Evolutionary conservation across 192 early-diverging fungal genomes (phyloP).

Genomic region (Entomortierella chlamydospora): DNA sequence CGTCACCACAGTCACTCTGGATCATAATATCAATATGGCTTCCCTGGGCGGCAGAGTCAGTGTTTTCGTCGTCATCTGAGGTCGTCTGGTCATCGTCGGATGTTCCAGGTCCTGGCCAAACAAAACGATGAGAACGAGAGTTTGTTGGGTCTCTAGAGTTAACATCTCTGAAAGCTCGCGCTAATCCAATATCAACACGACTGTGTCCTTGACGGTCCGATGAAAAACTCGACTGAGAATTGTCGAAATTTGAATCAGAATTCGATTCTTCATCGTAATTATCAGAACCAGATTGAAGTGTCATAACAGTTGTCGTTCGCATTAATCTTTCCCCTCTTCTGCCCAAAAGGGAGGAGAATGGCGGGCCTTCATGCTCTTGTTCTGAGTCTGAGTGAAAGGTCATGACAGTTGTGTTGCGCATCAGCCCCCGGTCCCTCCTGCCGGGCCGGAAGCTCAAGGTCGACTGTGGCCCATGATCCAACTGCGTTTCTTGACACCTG

Average conservation of each 20-base stretch:
- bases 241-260: conserved; percentile 2
- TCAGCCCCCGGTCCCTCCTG: conserved; percentile 5
- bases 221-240: not conserved
- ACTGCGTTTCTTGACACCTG: not conserved
- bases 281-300: conserved; percentile 39
- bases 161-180: conserved; percentile 14
- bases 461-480: not conserved
- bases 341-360: not conserved
- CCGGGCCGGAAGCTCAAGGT: not conserved
- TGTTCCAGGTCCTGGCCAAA: conserved; percentile 7
- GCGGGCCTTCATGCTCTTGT: conserved; percentile 9
- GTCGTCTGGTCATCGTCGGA: conserved; percentile 19
- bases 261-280: not conserved
- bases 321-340: not conserved
- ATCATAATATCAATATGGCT: conserved; percentile 1
- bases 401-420: conserved; percentile 40
- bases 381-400: conserved; percentile 44
- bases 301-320: conserved; percentile 42
- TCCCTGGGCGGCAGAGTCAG: conserved; percentile 3
- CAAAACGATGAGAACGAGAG: conserved; percentile 2
- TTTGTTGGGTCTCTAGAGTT: conserved; percentile 1
- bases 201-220: not conserved
- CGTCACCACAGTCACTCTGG: not conserved
- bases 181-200: conserved; percentile 7
- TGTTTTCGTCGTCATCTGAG: conserved; percentile 4